A percentile compares a stretch with the other conserved stretches of the same genome.
Conservation (phyloP, 2,329 filamentous ascomycete genomes). For the Graphilbum sp. region DNA sequence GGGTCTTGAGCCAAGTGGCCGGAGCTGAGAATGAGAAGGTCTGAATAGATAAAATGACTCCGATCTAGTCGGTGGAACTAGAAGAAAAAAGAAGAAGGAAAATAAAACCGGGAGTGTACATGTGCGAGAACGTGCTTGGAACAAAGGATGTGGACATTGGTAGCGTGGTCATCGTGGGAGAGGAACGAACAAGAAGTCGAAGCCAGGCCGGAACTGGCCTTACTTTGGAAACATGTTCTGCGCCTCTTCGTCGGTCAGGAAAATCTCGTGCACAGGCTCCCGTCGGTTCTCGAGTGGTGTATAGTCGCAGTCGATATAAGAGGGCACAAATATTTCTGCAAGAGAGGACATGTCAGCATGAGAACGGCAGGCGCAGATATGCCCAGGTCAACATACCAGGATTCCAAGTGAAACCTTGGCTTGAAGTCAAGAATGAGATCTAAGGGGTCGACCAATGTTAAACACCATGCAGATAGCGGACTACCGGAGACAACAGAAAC, state of each 20-base stretch:
- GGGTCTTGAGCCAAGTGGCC: no score
- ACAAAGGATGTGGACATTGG: not conserved
- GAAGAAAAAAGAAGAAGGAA: no score
- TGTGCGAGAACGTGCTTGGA: not conserved
- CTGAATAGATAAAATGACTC: no score
- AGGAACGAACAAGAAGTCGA: not conserved
- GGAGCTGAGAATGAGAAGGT: no score
- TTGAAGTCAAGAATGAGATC: slow-evolving; percentile 67
- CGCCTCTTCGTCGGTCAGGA: slow-evolving; percentile 61
- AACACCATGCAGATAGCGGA: slow-evolving; percentile 6
- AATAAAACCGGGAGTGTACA: no score
- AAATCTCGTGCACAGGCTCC: slow-evolving; percentile 64
- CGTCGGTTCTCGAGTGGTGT: slow-evolving; percentile 58
- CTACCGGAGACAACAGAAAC: not conserved
- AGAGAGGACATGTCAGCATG: not conserved
- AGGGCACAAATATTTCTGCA: slow-evolving; percentile 64
- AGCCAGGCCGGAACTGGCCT: not conserved
- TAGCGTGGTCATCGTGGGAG: not conserved
- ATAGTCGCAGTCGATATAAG: slow-evolving; percentile 60
- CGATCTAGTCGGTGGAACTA: no score
- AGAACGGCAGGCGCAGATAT: no score
- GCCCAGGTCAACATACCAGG: slow-evolving; percentile 48
- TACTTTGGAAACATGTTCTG: slow-evolving; percentile 50
- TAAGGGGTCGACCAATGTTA: slow-evolving; percentile 17
- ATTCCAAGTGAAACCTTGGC: slow-evolving; percentile 73